These are phyloP conservation scores for Lecanoromycetidae sp. DNA, from an alignment of 2,329 filamentous ascomycete species.

Conservation along the genomic window DNA sequence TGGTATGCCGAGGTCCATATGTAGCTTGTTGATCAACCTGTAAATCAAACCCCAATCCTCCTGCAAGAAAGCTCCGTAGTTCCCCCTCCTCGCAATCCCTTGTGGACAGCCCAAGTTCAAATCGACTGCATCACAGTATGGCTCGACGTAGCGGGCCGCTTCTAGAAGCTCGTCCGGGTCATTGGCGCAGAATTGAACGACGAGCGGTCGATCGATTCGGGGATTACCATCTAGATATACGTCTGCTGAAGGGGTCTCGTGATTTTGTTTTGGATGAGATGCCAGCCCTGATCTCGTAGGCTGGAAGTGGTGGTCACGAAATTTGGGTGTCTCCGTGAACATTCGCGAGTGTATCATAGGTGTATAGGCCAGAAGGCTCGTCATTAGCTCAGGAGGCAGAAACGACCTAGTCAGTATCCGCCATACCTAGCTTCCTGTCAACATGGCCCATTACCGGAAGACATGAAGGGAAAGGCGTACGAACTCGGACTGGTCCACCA, in stretches of 20 bases:
- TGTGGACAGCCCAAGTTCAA: conserved; percentile 93
- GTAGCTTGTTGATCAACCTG: conserved; percentile 69
- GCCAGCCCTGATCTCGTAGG: conserved; percentile 38
- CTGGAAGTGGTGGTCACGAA: conserved; percentile 72
- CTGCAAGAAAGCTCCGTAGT: conserved; percentile 89
- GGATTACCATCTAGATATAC: conserved; percentile 79
- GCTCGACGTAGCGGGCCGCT: conserved; percentile 65
- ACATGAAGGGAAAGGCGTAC: conserved; percentile 40
- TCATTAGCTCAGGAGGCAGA: conserved; percentile 53
- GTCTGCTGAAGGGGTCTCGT: conserved; percentile 26
- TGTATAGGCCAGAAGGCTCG: conserved; percentile 69
- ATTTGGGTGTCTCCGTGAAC: conserved; percentile 63
- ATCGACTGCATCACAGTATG: conserved; percentile 90
- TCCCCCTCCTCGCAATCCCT: conserved; percentile 79
- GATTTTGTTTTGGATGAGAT: conserved; percentile 26
- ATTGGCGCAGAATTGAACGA: conserved; percentile 80
- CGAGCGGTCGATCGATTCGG: conserved; percentile 69
- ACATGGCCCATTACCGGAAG: too few relatives aligned
- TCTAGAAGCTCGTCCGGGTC: conserved; percentile 36
- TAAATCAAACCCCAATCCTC: conserved; percentile 80
- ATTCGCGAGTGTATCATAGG: conserved; percentile 94
- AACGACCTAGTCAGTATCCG: conserved; percentile 92
- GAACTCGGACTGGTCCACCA: conserved; percentile 98
- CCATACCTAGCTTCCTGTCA: conserved; percentile 88
- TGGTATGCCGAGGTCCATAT: conserved; percentile 65